A percentile compares a stretch with the other conserved stretches of the same genome.
These are phyloP conservation scores for Suhomyces tanzawaensis DNA, from an alignment of 805 yeast species.

Conservation along the genomic window DNA sequence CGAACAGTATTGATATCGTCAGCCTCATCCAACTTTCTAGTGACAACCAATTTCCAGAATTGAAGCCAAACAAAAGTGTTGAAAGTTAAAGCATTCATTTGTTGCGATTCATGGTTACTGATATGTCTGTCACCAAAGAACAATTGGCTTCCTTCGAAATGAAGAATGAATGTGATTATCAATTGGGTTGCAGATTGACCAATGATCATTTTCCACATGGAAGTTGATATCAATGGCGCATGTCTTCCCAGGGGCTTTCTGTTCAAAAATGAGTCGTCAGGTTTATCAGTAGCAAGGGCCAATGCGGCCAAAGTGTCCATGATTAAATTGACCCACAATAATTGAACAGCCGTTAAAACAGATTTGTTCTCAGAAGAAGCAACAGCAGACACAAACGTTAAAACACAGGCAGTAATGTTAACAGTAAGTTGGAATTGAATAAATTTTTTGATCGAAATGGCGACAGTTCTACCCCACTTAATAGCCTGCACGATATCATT, in stretches of 20 bases:
- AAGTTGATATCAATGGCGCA: constrained; percentile 75
- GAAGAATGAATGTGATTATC: constrained; percentile 71
- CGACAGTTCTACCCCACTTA: constrained; percentile 98
- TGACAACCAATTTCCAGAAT: constrained; percentile 86
- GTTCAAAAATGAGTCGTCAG: constrained; percentile 75
- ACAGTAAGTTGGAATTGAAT: constrained; percentile 97
- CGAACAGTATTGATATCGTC: constrained; percentile 59
- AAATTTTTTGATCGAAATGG: constrained; percentile 90
- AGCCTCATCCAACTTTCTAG: constrained; percentile 87
- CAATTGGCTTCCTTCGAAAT: constrained; percentile 69
- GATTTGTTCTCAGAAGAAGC: constrained; percentile 75
- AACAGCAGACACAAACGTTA: constrained; percentile 93
- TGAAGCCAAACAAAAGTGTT: constrained; percentile 98
- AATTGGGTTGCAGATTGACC: constrained; percentile 84
- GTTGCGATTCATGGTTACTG: constrained; percentile 48
- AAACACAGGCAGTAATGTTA: constrained; percentile 90
- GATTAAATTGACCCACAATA: constrained; percentile 94
- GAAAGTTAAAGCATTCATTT: constrained; percentile 82
- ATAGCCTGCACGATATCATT: constrained; percentile 93
- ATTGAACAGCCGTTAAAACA: constrained; percentile 94
- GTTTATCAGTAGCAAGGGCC: constrained; percentile 97
- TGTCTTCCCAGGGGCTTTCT: constrained; percentile 82
- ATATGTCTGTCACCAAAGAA: constrained; percentile 44
- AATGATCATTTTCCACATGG: constrained; percentile 98
- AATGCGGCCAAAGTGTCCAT: constrained; percentile 98